phyloP scores from a whole-genome alignment of 805 yeast species.

The Saturnispora hagleri region DNA sequence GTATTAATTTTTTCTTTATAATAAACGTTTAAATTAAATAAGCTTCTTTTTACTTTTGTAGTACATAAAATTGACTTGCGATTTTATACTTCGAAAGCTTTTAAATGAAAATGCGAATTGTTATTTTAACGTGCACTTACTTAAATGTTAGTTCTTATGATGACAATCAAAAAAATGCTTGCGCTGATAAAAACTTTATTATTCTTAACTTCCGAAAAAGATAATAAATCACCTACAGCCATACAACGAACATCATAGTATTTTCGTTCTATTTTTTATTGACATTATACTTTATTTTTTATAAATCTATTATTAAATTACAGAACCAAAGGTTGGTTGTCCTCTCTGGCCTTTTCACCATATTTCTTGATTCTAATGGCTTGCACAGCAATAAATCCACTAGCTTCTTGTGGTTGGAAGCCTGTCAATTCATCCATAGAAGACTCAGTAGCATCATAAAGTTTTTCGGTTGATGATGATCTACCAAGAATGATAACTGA shows the following conservation, averaged over 20 bases:
- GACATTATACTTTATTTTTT: neutral
- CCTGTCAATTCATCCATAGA: constrained; percentile 99
- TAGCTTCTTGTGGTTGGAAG: constrained; percentile 92
- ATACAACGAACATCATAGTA: neutral
- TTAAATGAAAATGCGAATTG: no score
- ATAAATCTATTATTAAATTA: constrained; percentile 18
- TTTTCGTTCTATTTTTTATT: neutral
- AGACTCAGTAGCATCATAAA: constrained; percentile 95
- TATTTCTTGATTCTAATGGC: constrained; percentile 97
- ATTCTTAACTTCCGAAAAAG: no score
- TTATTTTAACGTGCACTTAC: no score
- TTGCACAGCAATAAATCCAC: constrained; percentile 97
- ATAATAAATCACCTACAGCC: no score
- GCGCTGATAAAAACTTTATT: no score
- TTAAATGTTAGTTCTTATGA: no score
- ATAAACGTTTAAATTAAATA: neutral
- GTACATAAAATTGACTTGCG: neutral
- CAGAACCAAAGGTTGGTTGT: constrained; percentile 45
- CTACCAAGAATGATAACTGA: constrained; percentile 78
- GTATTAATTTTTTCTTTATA: neutral
- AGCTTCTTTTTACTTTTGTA: neutral
- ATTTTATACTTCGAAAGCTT: no score
- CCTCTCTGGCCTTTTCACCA: constrained; percentile 89
- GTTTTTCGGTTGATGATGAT: constrained; percentile 89
- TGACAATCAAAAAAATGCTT: no score